These are phyloP conservation scores for Dryas drummondii DNA, from an alignment of 306 rosid genomes.

Conservation along the genomic window DNA sequence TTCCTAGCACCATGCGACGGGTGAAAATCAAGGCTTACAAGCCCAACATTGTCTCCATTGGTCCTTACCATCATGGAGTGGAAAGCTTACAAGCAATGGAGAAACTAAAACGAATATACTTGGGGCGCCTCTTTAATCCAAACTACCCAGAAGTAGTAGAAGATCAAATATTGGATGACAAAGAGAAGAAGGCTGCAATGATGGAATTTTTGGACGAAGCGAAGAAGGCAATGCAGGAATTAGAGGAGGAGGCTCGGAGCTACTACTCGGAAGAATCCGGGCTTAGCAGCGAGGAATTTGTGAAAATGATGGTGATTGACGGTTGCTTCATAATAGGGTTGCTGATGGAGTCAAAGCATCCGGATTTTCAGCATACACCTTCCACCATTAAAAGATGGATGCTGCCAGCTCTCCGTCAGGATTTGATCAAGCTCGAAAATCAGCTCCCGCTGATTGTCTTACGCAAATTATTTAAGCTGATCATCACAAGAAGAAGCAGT, in stretches of 20 bases:
- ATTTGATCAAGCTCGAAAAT: slow-evolving; percentile 49
- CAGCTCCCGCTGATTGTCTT: slow-evolving; percentile 46
- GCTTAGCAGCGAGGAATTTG: slow-evolving; percentile 31
- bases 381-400: slow-evolving; percentile 37
- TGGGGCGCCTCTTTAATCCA: slow-evolving; percentile 4
- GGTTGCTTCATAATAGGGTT: slow-evolving; percentile 39
- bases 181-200: not conserved
- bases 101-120: not conserved
- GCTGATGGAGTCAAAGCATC: slow-evolving; percentile 23
- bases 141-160: too few relatives aligned
- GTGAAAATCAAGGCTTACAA: slow-evolving; percentile 16
- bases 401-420: slow-evolving; percentile 35
- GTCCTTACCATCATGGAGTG: slow-evolving; percentile 12
- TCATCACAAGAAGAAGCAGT: not conserved
- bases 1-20: not conserved
- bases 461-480: slow-evolving; percentile 23
- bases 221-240: slow-evolving; percentile 19
- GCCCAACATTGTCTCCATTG: slow-evolving; percentile 13
- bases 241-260: slow-evolving; percentile 17
- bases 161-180: not conserved
- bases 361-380: not conserved
- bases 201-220: slow-evolving; percentile 9
- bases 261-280: slow-evolving; percentile 31
- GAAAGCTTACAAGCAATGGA: slow-evolving; percentile 8
- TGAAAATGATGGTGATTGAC: slow-evolving; percentile 38